phyloP scores from a whole-genome alignment of 768 basidiomycete species.

The Dioszegia aurantiaca region DNA sequence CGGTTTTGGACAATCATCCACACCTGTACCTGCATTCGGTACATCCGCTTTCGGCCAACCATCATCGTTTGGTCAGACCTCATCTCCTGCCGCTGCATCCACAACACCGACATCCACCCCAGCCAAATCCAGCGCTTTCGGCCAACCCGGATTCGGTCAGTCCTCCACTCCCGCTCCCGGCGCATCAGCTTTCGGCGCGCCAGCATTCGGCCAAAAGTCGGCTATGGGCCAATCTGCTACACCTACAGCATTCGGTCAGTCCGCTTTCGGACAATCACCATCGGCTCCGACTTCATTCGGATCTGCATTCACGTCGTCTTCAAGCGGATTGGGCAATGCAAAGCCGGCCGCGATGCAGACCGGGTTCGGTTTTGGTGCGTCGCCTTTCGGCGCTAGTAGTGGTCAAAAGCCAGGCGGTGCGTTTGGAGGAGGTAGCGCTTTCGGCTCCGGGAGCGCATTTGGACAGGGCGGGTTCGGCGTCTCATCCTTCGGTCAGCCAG shows the following conservation, averaged over 20 bases:
- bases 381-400: constrained; percentile 9
- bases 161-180: constrained; percentile 29
- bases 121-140: constrained; percentile 30
- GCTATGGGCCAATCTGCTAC: constrained; percentile 33
- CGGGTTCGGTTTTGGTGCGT: constrained; percentile 12
- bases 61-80: constrained; percentile 29
- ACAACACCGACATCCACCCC: constrained; percentile 48
- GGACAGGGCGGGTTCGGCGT: constrained; percentile 26
- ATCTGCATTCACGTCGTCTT: constrained; percentile 7
- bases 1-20: constrained; percentile 30
- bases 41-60: constrained; percentile 52
- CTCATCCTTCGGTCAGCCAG: neutral
- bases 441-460: constrained; percentile 28
- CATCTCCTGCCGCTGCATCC: constrained; percentile 21
- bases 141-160: constrained; percentile 52
- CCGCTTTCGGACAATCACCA: constrained; percentile 33
- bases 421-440: constrained; percentile 16
- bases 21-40: constrained; percentile 17
- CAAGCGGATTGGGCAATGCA: constrained; percentile 20
- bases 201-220: constrained; percentile 13
- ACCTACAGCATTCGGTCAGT: constrained; percentile 32
- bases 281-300: constrained; percentile 17
- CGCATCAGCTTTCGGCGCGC: constrained; percentile 16
- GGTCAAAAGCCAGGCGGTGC: constrained; percentile 11
- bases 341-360: constrained; percentile 15